Evolutionary conservation across 768 basidiomycete genomes (phyloP).

Genomic region (Melanogaster broomeanus): DNA sequence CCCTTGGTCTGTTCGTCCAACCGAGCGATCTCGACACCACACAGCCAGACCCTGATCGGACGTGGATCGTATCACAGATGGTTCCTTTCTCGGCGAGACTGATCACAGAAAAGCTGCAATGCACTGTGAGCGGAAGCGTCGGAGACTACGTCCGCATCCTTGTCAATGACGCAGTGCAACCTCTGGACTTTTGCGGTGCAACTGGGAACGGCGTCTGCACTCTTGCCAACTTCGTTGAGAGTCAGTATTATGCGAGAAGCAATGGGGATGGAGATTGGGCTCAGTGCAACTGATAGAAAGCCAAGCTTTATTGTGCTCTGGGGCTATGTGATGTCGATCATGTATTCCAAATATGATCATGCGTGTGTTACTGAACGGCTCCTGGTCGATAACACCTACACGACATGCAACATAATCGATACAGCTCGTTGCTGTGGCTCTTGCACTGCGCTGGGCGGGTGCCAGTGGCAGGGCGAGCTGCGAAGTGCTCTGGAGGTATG

Average conservation of each 20-base stretch:
- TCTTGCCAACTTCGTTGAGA: conserved; percentile 62
- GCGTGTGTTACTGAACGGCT: no score
- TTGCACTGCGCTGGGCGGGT: no score
- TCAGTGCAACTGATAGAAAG: no score
- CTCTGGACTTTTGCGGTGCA: conserved; percentile 56
- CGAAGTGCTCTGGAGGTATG: no score
- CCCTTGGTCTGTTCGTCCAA: conserved; percentile 51
- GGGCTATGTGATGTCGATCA: no score
- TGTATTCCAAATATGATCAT: no score
- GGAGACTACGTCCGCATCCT: conserved; percentile 62
- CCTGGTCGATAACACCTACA: no score
- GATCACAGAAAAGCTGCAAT: conserved; percentile 64
- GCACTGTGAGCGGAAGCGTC: conserved; percentile 22
- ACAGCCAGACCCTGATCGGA: conserved; percentile 21
- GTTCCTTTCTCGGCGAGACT: conserved; percentile 72
- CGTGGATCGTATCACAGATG: conserved; percentile 55
- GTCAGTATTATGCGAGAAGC: conserved; percentile 63
- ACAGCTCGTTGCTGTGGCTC: no score
- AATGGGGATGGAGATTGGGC: conserved; percentile 63
- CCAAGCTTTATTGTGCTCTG: no score
- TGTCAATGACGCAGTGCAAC: conserved; percentile 67
- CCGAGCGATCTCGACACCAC: conserved; percentile 25
- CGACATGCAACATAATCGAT: no score
- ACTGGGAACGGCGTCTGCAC: conserved; percentile 57
- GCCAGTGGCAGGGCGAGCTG: no score